phyloP scores from a whole-genome alignment of 2,329 filamentous ascomycete genomes.

The Cercospora zeina region DNA sequence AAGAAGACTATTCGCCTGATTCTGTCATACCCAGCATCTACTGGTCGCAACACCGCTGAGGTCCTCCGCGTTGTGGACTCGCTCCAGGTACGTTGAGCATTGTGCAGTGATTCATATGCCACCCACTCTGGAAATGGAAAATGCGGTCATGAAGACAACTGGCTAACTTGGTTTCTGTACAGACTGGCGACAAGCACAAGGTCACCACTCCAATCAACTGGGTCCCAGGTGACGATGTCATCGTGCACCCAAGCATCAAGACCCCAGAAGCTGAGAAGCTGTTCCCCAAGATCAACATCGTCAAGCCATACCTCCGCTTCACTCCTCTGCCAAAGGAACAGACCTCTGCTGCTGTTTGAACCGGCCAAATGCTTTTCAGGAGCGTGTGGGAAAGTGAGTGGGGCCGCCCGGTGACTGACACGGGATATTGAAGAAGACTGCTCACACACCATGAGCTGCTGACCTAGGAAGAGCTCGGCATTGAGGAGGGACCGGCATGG shows the following conservation, averaged over 20 bases:
- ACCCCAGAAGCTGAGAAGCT: conserved; percentile 60
- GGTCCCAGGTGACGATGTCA: conserved; percentile 60
- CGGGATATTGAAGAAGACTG: conserved; percentile 13
- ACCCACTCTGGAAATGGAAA: background rate
- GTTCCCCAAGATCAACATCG: conserved; percentile 61
- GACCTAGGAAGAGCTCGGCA: background rate
- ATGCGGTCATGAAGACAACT: background rate
- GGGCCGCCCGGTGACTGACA: conserved; percentile 22
- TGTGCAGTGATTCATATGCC: background rate
- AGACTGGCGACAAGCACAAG: conserved; percentile 59
- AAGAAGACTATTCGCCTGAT: conserved; percentile 63
- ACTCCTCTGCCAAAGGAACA: conserved; percentile 61
- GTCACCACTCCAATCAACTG: conserved; percentile 65
- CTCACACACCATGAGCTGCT: background rate
- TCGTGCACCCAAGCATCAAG: conserved; percentile 60
- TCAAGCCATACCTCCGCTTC: conserved; percentile 63
- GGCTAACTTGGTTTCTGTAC: background rate
- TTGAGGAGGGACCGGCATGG: background rate
- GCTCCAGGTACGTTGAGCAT: conserved; percentile 41
- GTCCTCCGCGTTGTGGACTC: conserved; percentile 55
- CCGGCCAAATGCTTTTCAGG: conserved; percentile 27
- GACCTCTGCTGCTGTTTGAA: conserved; percentile 51
- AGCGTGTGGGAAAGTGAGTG: conserved; percentile 34
- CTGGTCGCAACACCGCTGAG: conserved; percentile 58
- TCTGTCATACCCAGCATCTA: conserved; percentile 63